A percentile compares a stretch with the other conserved stretches of the same genome.
These are phyloP conservation scores for Arthrobotrys megalospora DNA, from an alignment of 2,329 filamentous ascomycete species.

Conservation along the genomic window DNA sequence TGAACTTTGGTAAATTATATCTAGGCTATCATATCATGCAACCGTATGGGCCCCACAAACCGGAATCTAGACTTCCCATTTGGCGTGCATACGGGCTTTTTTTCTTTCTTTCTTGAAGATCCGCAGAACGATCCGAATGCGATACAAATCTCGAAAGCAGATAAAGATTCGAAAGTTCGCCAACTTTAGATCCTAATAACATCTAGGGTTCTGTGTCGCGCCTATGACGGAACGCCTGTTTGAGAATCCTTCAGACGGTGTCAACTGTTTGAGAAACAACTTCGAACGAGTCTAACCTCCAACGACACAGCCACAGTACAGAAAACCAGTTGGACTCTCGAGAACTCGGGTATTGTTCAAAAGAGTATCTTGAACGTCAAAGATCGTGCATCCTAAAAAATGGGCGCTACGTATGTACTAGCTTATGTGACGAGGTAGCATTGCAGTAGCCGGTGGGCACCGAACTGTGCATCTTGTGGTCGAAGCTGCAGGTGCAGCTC, in stretches of 20 bases:
- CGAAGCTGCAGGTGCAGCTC: constrained; percentile 21
- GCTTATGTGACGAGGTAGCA: constrained; percentile 5
- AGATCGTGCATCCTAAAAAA: constrained; percentile 16
- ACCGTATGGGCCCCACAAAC: not conserved
- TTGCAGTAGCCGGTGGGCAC: constrained; percentile 9
- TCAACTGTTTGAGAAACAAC: constrained; percentile 43
- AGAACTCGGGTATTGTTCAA: constrained; percentile 12
- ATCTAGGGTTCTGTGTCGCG: not conserved
- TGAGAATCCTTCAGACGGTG: constrained; percentile 28
- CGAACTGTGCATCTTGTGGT: constrained; percentile 7
- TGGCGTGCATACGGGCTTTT: too few species aligned
- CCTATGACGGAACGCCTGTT: constrained; percentile 23
- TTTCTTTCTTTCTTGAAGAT: too few species aligned
- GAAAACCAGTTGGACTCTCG: not conserved
- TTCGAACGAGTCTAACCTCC: constrained; percentile 13
- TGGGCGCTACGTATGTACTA: not conserved
- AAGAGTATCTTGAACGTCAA: constrained; percentile 10
- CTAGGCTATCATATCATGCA: constrained; percentile 31
- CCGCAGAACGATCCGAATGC: too few species aligned
- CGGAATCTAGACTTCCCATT: not conserved
- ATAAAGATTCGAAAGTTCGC: not conserved
- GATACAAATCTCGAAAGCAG: too few species aligned
- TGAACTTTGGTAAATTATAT: constrained; percentile 28
- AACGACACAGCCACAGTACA: constrained; percentile 26
- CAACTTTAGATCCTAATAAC: not conserved